These are phyloP conservation scores for Xylariales sp. DNA, from an alignment of 2,329 filamentous ascomycete genomes.

Conservation along the genomic window DNA sequence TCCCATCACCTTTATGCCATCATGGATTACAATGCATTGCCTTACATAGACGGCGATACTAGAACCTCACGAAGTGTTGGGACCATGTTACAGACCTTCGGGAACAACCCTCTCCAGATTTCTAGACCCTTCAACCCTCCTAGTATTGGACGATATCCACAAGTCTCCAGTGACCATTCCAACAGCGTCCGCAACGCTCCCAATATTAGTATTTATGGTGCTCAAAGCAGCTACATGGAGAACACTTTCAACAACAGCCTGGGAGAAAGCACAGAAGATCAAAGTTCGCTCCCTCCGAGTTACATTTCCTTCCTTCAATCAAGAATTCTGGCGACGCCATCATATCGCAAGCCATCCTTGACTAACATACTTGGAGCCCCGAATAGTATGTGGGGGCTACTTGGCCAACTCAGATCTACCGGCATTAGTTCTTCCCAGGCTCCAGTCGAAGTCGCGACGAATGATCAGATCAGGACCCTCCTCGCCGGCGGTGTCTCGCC, in stretches of 20 bases:
- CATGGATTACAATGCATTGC: not conserved
- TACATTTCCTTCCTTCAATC: not conserved
- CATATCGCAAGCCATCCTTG: not conserved
- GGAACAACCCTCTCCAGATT: not conserved
- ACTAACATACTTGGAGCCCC: no score
- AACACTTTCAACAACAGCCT: not conserved
- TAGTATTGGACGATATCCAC: not conserved
- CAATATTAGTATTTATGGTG: not conserved
- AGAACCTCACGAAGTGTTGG: no score
- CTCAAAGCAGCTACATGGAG: not conserved
- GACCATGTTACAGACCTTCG: not conserved
- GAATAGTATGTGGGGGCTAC: not conserved
- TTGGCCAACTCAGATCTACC: not conserved
- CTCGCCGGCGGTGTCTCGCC: conserved; percentile 29
- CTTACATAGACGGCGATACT: not conserved
- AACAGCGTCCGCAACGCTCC: not conserved
- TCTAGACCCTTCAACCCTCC: not conserved
- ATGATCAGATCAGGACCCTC: not conserved
- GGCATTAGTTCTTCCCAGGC: not conserved
- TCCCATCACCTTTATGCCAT: not conserved
- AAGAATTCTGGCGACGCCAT: not conserved
- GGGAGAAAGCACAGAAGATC: not conserved
- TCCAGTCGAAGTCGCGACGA: not conserved
- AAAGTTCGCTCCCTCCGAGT: not conserved
- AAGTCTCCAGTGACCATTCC: not conserved